Evolutionary conservation across 306 rosid species (phyloP).

Genomic region (Castanospermum australe): DNA sequence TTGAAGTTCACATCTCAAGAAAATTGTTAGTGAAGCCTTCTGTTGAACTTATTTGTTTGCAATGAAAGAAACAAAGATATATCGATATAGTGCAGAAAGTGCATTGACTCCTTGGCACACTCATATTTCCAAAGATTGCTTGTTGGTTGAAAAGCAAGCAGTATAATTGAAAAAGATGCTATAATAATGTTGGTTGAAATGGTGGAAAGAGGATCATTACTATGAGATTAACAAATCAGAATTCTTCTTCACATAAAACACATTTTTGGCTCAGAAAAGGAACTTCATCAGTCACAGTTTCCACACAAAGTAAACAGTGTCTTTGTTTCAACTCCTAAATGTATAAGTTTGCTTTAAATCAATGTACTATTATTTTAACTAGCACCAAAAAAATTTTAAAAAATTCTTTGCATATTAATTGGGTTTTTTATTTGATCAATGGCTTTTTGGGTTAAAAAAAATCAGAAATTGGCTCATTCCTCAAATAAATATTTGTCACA

Average conservation of each 20-base stretch:
- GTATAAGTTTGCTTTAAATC: not conserved
- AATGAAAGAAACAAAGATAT: not conserved
- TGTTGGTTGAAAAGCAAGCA: constrained; percentile 7
- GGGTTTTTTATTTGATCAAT: too few species aligned
- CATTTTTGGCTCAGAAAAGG: not conserved
- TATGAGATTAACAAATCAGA: not conserved
- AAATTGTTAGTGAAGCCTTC: not conserved
- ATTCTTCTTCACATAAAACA: not conserved
- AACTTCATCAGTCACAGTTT: not conserved
- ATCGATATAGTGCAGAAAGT: not conserved
- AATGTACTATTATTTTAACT: too few species aligned
- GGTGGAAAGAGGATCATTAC: not conserved
- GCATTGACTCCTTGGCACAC: not conserved
- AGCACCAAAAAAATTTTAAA: too few species aligned
- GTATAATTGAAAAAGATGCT: not conserved
- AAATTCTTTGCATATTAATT: too few species aligned
- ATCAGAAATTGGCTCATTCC: too few species aligned
- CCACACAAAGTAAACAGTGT: not conserved
- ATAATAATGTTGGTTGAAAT: not conserved
- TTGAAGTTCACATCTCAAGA: not conserved
- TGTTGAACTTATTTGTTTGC: not conserved
- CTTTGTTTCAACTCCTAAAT: not conserved
- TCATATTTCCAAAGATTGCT: not conserved
- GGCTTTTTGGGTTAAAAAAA: too few species aligned
- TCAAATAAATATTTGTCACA: too few species aligned